Conservation (phyloP, 352 stramenopile genomes). For the Pythium sukuiense region DNA sequence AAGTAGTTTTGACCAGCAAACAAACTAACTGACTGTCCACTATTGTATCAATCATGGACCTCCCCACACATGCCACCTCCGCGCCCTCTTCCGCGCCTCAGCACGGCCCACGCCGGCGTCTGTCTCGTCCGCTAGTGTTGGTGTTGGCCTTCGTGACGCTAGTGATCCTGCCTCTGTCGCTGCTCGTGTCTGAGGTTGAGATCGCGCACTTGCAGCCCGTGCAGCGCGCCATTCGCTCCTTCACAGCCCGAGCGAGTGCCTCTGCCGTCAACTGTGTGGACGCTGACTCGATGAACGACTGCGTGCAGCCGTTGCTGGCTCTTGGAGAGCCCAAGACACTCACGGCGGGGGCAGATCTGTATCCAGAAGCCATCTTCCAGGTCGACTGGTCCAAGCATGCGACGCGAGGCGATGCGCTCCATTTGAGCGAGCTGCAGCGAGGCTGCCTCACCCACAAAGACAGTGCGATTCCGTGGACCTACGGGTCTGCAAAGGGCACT, state of each 20-base stretch:
- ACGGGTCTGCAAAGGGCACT: constrained; percentile 19
- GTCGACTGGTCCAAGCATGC: constrained; percentile 20
- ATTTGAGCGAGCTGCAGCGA: constrained; percentile 52
- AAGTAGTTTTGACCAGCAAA: neutral
- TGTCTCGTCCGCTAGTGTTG: neutral
- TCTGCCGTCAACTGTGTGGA: neutral
- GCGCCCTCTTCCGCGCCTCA: neutral
- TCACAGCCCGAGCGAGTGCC: neutral
- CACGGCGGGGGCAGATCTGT: neutral
- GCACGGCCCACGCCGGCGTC: neutral
- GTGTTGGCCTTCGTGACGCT: constrained; percentile 1
- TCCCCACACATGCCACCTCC: neutral
- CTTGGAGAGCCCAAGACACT: neutral
- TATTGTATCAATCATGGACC: neutral
- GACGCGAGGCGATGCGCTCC: constrained; percentile 33
- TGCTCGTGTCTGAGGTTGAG: constrained; percentile 8
- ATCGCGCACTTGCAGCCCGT: constrained; percentile 3
- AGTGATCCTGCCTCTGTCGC: constrained; percentile 2
- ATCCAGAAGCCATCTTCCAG: constrained; percentile 20
- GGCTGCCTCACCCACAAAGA: constrained; percentile 47
- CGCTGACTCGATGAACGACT: neutral
- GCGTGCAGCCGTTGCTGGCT: constrained; percentile 10
- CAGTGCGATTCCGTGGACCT: constrained; percentile 52
- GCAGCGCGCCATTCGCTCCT: neutral
- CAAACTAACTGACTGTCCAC: no score